Base-by-base conservation (phyloP, 164 flowering plant species). In the Buxus sempervirens region DNA sequence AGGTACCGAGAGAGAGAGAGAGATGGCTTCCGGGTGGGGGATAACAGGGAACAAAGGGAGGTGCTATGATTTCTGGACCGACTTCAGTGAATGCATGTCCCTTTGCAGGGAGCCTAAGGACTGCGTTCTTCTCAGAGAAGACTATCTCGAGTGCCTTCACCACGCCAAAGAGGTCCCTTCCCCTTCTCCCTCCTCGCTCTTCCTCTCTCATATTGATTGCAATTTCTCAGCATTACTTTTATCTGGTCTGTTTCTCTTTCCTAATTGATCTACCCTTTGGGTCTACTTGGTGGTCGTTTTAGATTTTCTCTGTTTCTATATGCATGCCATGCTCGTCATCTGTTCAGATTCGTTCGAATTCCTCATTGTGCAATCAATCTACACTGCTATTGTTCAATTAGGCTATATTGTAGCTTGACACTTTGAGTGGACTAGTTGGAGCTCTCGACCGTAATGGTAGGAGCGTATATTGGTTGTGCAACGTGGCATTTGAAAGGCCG, bases 21-120 rank as follows among this genome's bases (percentile, higher is more conserved):
- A 60, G 60, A 90, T 89, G 97, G 97, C 97, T 32, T 93, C 98
- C 0, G 98, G 98, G 16, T 93, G 98, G 98, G 98, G 98, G 53
- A 90, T 93, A 59, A 85, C 84, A 0, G 98, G 98, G 27, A 89
- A 86, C 90, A 93, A 93, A 68, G 98, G 98, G 16, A 76, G 98
- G 12, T 93, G 98, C 82, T 93, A 89, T 79, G 98, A 93, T 79
- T 93, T 93, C 92, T 93, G 98, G 98, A 74, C 76, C 13, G 98
- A 90, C 68, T 93, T 93, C 84, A 93, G 96, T 70, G 96, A 90
- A 65, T 93, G 98, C 65, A 90, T 93, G 98, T 93, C 96, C 22
- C 83, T 75, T 23, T 93, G 98, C 81, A 79, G 92, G 36, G 88
- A 90, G 75, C 98, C 98, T 60, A 86, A 93, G 73, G 98, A 93